Base-by-base conservation (phyloP, 305 asterid species). In the Galium porrigens region DNA sequence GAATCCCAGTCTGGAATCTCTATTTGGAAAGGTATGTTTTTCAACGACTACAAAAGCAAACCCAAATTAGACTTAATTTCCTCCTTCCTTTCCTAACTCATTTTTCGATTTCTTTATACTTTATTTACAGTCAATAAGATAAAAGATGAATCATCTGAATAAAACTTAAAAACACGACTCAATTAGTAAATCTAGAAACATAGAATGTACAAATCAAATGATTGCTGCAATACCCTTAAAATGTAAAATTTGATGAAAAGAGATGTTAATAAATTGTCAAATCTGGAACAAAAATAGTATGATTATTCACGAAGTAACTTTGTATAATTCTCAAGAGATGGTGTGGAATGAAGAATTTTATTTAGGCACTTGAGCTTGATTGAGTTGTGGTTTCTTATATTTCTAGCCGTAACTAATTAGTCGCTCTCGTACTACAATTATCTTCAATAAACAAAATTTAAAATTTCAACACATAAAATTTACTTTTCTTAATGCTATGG, bases 401-500 rank as follows among this genome's bases (percentile, higher is more conserved):
- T 41, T 41, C n/a, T 41, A 41, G 48, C 15, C 14, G 5, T 33
- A 33, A 33, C 3, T 41, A 41, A 41, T 9, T 41, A 41, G 48
- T 41, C 48, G 3, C 22, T 56, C 8, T 56, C 22, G 20, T 22
- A 22, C 22, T 22, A 22, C 22, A 22, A 22, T 22, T 22, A 22
- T 22, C 22, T 22, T 22, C 22, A 22, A 22, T 22, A 22, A 22
- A 22, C 22, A 22, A 22, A 22, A 22, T 22, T 22, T 22, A 0
- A 22, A 22, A 22, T 22, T 22, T 22, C 22, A 22, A 22, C 22
- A 22, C 22, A n/a, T n/a, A 39, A 0, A 41, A 27, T 42, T 57
- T 67, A 9, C 56, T 67, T 66, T 25, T 29, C 64, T 66, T 55
- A 29, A 17, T 14, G 33, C 42, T 12, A 27, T n/a, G 44, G n/a